Conservation (phyloP, 1,139 yeast genomes). For the Candida sojae region DNA sequence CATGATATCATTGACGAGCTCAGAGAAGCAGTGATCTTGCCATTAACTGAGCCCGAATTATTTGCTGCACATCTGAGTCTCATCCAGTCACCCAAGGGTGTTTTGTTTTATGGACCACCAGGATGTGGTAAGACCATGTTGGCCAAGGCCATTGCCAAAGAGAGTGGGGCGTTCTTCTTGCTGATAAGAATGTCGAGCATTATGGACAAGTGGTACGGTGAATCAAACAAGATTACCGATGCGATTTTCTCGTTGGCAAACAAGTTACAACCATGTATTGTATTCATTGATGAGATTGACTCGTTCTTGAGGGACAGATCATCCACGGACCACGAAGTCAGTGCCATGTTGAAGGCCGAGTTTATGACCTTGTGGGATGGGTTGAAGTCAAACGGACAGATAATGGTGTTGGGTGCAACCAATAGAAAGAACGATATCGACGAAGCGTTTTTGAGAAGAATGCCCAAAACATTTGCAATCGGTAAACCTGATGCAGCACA, state of each 20-base stretch:
- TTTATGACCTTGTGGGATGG: constrained; percentile 99
- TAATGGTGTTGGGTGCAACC: constrained; percentile 92
- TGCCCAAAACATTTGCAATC: constrained; percentile 89
- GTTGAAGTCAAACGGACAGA: constrained; percentile 70
- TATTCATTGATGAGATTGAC: constrained; percentile 95
- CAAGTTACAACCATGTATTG: constrained; percentile 90
- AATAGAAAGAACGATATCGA: constrained; percentile 92
- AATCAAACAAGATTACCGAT: constrained; percentile 89
- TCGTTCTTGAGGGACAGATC: constrained; percentile 88
- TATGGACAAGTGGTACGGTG: constrained; percentile 99
- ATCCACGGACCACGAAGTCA: constrained; percentile 90
- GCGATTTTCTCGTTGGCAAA: constrained; percentile 90
- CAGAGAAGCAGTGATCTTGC: constrained; percentile 84
- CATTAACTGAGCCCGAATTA: constrained; percentile 73
- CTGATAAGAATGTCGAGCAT: constrained; percentile 92
- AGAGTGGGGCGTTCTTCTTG: constrained; percentile 88
- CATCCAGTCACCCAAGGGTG: constrained; percentile 92
- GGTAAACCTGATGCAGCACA: constrained; percentile 71
- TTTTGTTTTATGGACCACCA: constrained; percentile 91
- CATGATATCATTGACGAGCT: constrained; percentile 80
- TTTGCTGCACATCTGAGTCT: constrained; percentile 64
- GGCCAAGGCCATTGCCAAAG: constrained; percentile 92
- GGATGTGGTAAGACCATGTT: constrained; percentile 98
- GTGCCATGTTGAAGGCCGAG: constrained; percentile 92
- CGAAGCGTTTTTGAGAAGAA: constrained; percentile 84